Conservation (phyloP, 768 basidiomycete genomes). For the Cyathus striatus region DNA sequence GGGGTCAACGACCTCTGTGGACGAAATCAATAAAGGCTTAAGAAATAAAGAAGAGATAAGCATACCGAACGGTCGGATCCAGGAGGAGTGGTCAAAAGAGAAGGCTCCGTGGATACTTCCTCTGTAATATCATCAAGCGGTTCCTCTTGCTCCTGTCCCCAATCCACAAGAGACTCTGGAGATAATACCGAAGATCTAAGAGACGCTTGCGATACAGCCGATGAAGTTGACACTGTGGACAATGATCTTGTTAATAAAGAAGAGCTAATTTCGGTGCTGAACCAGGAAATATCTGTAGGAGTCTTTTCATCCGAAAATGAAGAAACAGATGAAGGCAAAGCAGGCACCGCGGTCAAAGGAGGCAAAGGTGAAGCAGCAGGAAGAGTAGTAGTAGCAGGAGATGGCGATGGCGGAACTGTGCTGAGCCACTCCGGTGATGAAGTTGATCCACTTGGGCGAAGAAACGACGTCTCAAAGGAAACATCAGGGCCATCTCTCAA, state of each 20-base stretch:
- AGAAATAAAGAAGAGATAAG: slow-evolving; percentile 7
- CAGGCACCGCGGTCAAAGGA: slow-evolving; percentile 32
- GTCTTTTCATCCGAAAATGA: slow-evolving; percentile 23
- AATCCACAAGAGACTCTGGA: slow-evolving; percentile 26
- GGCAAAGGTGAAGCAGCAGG: slow-evolving; percentile 25
- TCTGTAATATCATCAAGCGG: slow-evolving; percentile 10
- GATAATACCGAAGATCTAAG: slow-evolving; percentile 32
- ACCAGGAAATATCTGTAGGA: slow-evolving; percentile 25
- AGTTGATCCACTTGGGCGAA: slow-evolving; percentile 55
- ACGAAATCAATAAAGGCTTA: slow-evolving; percentile 5
- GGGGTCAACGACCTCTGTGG: slow-evolving; percentile 11
- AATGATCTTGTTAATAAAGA: slow-evolving; percentile 33
- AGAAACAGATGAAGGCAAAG: slow-evolving; percentile 24
- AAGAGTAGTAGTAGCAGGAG: slow-evolving; percentile 22
- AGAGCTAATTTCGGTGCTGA: slow-evolving; percentile 23
- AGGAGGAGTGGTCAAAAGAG: slow-evolving; percentile 44
- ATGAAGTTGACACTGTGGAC: slow-evolving; percentile 28
- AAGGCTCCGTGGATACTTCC: slow-evolving; percentile 51
- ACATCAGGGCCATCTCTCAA: slow-evolving; percentile 58
- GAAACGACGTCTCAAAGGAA: slow-evolving; percentile 72
- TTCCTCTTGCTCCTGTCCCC: slow-evolving; percentile 12
- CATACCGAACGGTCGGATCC: slow-evolving; percentile 28
- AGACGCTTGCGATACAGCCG: slow-evolving; percentile 40
- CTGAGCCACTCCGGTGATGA: slow-evolving; percentile 39
- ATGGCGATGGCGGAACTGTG: slow-evolving; percentile 36